These are phyloP conservation scores for Afroboletus lepidellus DNA, from an alignment of 1,284 basidiomycete genomes.

Conservation along the genomic window DNA sequence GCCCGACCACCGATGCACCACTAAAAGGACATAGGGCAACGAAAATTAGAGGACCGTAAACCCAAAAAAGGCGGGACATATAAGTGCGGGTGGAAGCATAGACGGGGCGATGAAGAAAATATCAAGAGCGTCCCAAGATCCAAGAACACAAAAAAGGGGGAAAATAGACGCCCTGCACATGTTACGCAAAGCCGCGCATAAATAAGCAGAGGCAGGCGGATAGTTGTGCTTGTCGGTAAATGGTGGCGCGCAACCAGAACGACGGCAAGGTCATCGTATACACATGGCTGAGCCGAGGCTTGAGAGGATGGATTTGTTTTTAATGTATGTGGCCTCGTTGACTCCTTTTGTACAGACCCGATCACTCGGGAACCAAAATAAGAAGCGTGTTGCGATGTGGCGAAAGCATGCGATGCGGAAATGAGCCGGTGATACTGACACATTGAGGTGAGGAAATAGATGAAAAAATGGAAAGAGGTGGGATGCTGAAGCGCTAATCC, in stretches of 20 bases:
- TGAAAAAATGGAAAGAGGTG: constrained; percentile 23
- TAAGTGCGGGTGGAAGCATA: constrained; percentile 21
- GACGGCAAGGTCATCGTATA: constrained; percentile 34
- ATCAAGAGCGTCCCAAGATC: constrained; percentile 41
- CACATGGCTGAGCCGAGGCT: constrained; percentile 33
- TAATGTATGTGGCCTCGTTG: constrained; percentile 29
- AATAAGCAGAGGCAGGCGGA: constrained; percentile 39
- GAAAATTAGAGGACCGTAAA: constrained; percentile 23
- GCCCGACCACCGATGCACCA: constrained; percentile 15
- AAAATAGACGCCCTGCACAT: constrained; percentile 36
- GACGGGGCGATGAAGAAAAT: constrained; percentile 21
- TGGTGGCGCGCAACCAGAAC: constrained; percentile 28
- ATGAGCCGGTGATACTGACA: constrained; percentile 43
- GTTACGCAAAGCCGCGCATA: constrained; percentile 38
- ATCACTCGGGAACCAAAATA: constrained; percentile 33
- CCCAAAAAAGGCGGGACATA: constrained; percentile 24
- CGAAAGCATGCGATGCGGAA: constrained; percentile 43
- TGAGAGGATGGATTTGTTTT: constrained; percentile 25
- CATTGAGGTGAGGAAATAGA: constrained; percentile 35
- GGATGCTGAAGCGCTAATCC: constrained; percentile 23
- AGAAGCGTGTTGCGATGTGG: constrained; percentile 39
- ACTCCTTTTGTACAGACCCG: constrained; percentile 37
- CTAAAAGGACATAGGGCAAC: constrained; percentile 29
- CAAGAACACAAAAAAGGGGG: constrained; percentile 41
- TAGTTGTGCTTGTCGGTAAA: constrained; percentile 22